Evolutionary conservation across 176 grass and related monocot genomes (phyloP).

Genomic region (Neostapfia colusana): DNA sequence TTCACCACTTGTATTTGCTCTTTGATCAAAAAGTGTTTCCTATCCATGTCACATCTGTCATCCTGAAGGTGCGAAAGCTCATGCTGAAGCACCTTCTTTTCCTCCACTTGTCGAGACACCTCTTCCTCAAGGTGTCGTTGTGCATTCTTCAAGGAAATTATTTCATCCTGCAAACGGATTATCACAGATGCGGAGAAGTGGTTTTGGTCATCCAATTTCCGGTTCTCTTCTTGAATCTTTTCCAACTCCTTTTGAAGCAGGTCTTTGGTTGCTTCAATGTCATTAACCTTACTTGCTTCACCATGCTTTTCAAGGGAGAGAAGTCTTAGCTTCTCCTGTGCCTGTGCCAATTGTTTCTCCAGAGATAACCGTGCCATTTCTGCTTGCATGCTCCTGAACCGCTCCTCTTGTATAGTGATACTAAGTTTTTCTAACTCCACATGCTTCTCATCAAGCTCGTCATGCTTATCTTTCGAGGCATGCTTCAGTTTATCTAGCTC

Average conservation of each 20-base stretch:
- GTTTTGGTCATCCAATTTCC: conserved; percentile 66
- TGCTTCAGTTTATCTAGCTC: conserved; percentile 73
- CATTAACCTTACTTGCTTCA: conserved; percentile 55
- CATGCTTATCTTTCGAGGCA: conserved; percentile 59
- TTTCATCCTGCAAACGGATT: conserved; percentile 80
- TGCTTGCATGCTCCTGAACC: conserved; percentile 69
- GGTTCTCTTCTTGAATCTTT: conserved; percentile 67
- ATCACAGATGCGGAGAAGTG: conserved; percentile 61
- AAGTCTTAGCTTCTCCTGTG: conserved; percentile 71
- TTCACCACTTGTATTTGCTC: conserved; percentile 77
- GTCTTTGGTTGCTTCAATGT: conserved; percentile 56
- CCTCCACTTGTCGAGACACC: conserved; percentile 55
- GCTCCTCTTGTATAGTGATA: conserved; percentile 73
- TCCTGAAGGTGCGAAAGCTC: conserved; percentile 70
- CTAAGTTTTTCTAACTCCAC: conserved; percentile 74
- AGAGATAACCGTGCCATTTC: conserved; percentile 66
- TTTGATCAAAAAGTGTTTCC: conserved; percentile 59
- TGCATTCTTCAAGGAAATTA: conserved; percentile 73
- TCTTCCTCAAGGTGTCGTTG: conserved; percentile 67
- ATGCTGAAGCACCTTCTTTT: conserved; percentile 67
- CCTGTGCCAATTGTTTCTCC: conserved; percentile 64
- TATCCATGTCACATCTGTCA: conserved; percentile 61
- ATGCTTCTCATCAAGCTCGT: conserved; percentile 56
- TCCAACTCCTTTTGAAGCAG: conserved; percentile 57
- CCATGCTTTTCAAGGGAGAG: conserved; percentile 60